Evolutionary conservation across 306 rosid genomes (phyloP).

Genomic region (Adenanthera pavonina): DNA sequence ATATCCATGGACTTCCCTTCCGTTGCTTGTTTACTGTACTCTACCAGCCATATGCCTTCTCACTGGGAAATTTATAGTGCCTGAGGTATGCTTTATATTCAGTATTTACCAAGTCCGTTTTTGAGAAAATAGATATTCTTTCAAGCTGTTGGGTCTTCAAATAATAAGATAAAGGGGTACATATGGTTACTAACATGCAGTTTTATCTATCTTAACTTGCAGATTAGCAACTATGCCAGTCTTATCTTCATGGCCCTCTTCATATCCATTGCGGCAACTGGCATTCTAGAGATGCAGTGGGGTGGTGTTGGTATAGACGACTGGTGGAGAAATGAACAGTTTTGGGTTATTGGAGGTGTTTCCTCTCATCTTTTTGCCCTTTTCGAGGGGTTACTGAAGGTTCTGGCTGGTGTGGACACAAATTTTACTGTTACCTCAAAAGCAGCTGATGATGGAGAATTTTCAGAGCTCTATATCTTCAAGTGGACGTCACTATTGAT

Average conservation of each 20-base stretch:
- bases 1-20: conserved; percentile 92
- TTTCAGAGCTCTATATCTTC: conserved; percentile 91
- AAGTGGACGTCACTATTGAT: conserved; percentile 91
- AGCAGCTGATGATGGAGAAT: conserved; percentile 94
- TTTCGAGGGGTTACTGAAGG: conserved; percentile 89
- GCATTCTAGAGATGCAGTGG: conserved; percentile 98
- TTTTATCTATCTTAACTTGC: conserved; percentile 34
- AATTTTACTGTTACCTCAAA: conserved; percentile 93
- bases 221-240: conserved; percentile 98
- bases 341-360: conserved; percentile 97
- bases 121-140: background rate
- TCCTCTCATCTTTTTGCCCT: conserved; percentile 94
- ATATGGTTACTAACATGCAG: conserved; percentile 24
- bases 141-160: background rate
- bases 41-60: conserved; percentile 94
- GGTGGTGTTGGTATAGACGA: conserved; percentile 90
- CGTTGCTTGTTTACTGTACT: conserved; percentile 86
- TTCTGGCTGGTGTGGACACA: conserved; percentile 91
- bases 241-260: conserved; percentile 87
- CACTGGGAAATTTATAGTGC: conserved; percentile 90
- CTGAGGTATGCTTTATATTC: conserved; percentile 67
- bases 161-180: background rate
- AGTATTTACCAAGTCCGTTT: background rate
- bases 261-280: conserved; percentile 88
- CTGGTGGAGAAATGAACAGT: conserved; percentile 99